Evolutionary conservation across 495 filamentous ascomycete species (phyloP), one percentile per base, ranked within the genome.

Genomic region (Astrothelium subdiscretum): DNA sequence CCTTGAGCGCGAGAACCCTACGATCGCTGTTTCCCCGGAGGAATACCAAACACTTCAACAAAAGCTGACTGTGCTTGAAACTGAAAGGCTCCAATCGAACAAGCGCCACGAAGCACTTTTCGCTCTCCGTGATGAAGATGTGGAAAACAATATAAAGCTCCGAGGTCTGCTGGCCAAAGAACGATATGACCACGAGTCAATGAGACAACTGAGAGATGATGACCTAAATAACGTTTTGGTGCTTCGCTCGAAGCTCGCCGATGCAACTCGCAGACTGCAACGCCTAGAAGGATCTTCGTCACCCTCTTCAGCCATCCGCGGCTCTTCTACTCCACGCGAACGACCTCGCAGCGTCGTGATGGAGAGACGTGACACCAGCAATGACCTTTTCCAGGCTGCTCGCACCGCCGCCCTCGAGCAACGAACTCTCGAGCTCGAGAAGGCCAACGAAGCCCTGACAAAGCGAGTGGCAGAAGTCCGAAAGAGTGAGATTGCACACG

Each of bases 371-470:
- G 66, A 62, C 44, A 68, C 63, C 13, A 66, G 57, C 13, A 54
- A 54, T 54, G 71, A 73, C 58, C 62, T 73, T 0, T 73, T 69
- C 62, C 68, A 71, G 22, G 66, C 58, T 0, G 71, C 71, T 40
- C 70, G 69, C 43, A 66, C 63, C 2, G 71, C 68, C n/a, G 71
- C 71, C 1, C 60, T 73, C 54, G 70, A 73, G 57, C 70, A 73
- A 38, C 60, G 71, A n/a, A 65, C 64, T 0, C 65, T 73, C 22
- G 71, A 73, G 60, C 62, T 72, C 6, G 71, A 73, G 48, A 60
- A 65, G 44, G 63, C 68, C n/a, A 73, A 73, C 52, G 22, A 57
- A 6, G 65, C 68, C 35, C 62, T 73, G 20, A 8, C 24, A 5
- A 54, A 54, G 24, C 48, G 48, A 54, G 48, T 54, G 8, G 48